Evolutionary conservation across 139 green algal species (phyloP).

Genomic region (Helicosporidium sp.): DNA sequence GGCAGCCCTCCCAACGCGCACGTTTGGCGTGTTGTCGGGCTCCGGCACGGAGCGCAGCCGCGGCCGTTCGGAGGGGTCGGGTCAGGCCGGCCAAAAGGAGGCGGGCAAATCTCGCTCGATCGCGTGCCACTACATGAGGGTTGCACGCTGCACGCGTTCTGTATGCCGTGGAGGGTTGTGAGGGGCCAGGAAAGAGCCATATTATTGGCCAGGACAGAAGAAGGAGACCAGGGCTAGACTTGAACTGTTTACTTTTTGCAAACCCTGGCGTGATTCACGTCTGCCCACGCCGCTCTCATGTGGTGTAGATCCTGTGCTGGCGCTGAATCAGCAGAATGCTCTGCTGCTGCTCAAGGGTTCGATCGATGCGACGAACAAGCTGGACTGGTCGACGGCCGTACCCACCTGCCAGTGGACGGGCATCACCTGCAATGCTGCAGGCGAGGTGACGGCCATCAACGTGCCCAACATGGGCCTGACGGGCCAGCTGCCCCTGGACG

Average conservation of each 20-base stretch:
- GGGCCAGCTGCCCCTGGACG: conserved; percentile 17
- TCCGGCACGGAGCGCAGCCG: too few species aligned
- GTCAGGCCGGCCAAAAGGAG: too few species aligned
- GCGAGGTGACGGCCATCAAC: background rate
- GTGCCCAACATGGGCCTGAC: background rate
- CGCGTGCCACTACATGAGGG: background rate
- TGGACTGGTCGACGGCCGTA: background rate
- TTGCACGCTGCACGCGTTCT: too few species aligned
- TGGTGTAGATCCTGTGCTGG: background rate
- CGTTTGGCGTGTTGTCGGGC: too few species aligned
- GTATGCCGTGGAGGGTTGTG: background rate
- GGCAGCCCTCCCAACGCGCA: too few species aligned
- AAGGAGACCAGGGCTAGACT: too few species aligned
- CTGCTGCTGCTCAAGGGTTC: background rate
- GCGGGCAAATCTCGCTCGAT: too few species aligned
- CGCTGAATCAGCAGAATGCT: background rate
- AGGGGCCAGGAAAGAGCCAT: background rate
- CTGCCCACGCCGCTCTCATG: too few species aligned
- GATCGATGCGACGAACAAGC: background rate
- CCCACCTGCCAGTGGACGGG: conserved; percentile 6
- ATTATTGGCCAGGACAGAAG: too few species aligned
- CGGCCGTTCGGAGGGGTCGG: too few species aligned
- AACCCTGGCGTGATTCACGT: too few species aligned
- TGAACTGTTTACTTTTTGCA: too few species aligned
- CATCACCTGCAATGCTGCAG: conserved; percentile 10